Conservation (phyloP, 345 rosid species). For the Aquilaria sinensis region DNA sequence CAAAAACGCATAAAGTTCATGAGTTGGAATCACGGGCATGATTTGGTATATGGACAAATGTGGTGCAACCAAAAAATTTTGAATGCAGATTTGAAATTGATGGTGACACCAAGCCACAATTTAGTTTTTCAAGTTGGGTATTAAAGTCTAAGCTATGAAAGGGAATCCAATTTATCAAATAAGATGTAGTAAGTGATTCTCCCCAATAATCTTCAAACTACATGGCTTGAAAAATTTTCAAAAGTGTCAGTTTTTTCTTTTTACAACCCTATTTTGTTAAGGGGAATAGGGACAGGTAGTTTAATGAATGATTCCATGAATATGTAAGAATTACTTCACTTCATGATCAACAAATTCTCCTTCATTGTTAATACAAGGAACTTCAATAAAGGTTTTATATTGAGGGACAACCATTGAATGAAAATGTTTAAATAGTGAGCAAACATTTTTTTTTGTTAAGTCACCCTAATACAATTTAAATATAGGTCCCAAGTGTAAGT, state of each 20-base stretch:
- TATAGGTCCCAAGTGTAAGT: too few species aligned
- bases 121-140: slow-evolving; percentile 1
- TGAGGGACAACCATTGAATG: not conserved
- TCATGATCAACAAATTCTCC: not conserved
- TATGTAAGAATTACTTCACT: too few species aligned
- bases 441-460: too few species aligned
- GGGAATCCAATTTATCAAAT: not conserved
- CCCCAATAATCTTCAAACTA: slow-evolving; percentile 4
- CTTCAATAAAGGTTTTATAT: not conserved
- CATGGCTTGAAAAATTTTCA: not conserved
- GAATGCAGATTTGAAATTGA: not conserved
- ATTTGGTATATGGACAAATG: not conserved
- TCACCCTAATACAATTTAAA: too few species aligned
- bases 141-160: not conserved
- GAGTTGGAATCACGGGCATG: not conserved
- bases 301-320: not conserved
- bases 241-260: not conserved
- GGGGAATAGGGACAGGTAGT: slow-evolving; percentile 4
- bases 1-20: slow-evolving; percentile 7
- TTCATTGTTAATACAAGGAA: not conserved
- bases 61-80: not conserved
- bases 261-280: not conserved
- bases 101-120: not conserved
- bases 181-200: not conserved
- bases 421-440: not conserved